Evolutionary conservation across 805 yeast genomes (phyloP), one percentile per base, ranked within the genome.

Genomic region (Candida maesae): DNA sequence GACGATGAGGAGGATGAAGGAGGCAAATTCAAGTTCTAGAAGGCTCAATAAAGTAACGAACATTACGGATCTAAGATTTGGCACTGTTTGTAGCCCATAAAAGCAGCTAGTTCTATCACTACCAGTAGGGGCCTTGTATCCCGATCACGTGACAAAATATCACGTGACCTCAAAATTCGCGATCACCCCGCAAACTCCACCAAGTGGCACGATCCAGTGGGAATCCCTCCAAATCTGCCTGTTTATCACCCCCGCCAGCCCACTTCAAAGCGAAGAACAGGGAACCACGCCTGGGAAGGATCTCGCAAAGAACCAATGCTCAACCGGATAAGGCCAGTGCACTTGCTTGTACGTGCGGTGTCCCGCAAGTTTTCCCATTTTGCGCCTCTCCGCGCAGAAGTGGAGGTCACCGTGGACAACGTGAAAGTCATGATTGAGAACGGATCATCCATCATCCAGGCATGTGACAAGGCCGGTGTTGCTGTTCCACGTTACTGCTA

Each of bases 381-480:
- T 37, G 31, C 59, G 25, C 48, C 54, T 16, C 55, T 61, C 16
- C 51, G 63, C 39, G 78, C 79, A 34, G 86, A 81, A 41, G 85
- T 81, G 38, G 68, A 66, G 42, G 63, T 73, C 42, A 73, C 76
- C 7, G 57, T 60, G 36, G 95, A 87, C 61, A 93, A 93, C 36
- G 75, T 75, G 49, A 73, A 77, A 41, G 93, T 87, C 32, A 71
- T 74, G 39, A 81, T 87, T 49, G 95, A 86, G 62, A 89, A 89
- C 36, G 95, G 95, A 2, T 77, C 95, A 33, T 82, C 95, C 15
- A 81, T 87, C 47, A 86, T 87, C 59, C 95, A 87, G 67, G 95
- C 95, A 38, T 88, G 91, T 50, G 95, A 87, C 59, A 81, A 82
- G 66, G 95, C 95, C 30, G 95, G 95, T 42, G 90, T 85, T 32